These are phyloP conservation scores for Amphicarpaea edgeworthii DNA, from an alignment of 306 rosid species.

Conservation along the genomic window DNA sequence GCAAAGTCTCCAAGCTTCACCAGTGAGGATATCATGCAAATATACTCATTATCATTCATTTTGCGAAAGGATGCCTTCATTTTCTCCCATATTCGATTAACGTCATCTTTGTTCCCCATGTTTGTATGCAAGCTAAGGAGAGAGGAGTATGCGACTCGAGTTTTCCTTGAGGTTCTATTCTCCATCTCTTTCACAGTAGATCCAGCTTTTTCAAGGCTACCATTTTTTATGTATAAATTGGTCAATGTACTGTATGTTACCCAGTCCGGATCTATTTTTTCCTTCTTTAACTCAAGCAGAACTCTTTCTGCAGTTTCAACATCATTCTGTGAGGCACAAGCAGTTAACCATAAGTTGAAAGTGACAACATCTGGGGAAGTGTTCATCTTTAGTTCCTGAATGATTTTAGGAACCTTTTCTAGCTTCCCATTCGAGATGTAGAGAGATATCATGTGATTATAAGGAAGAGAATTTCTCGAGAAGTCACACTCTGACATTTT, in stretches of 20 bases:
- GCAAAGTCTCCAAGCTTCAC: slow-evolving; percentile 72
- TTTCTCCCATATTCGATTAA: slow-evolving; percentile 74
- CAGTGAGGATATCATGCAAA: slow-evolving; percentile 86
- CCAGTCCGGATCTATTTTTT: slow-evolving; percentile 78
- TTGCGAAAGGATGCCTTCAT: slow-evolving; percentile 69
- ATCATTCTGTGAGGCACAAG: slow-evolving; percentile 69
- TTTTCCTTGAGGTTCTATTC: slow-evolving; percentile 56
- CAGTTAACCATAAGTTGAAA: slow-evolving; percentile 71
- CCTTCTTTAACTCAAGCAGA: slow-evolving; percentile 75
- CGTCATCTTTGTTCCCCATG: slow-evolving; percentile 78
- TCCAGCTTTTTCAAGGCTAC: slow-evolving; percentile 66
- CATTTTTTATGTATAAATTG: slow-evolving; percentile 72
- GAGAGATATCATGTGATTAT: slow-evolving; percentile 82
- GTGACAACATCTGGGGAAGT: slow-evolving; percentile 74
- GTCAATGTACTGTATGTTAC: slow-evolving; percentile 76
- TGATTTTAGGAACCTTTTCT: slow-evolving; percentile 66
- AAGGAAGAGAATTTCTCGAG: slow-evolving; percentile 71
- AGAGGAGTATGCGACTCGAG: slow-evolving; percentile 74
- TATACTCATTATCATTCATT: slow-evolving; percentile 80
- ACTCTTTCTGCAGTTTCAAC: slow-evolving; percentile 78
- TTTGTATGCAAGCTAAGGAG: slow-evolving; percentile 82
- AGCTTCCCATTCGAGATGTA: slow-evolving; percentile 70
- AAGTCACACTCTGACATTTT: slow-evolving; percentile 83
- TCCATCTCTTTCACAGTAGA: slow-evolving; percentile 89
- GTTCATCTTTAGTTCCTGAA: slow-evolving; percentile 68